Evolutionary conservation across 169 alveolate species (phyloP).

Genomic region (Plasmodium ovale): DNA sequence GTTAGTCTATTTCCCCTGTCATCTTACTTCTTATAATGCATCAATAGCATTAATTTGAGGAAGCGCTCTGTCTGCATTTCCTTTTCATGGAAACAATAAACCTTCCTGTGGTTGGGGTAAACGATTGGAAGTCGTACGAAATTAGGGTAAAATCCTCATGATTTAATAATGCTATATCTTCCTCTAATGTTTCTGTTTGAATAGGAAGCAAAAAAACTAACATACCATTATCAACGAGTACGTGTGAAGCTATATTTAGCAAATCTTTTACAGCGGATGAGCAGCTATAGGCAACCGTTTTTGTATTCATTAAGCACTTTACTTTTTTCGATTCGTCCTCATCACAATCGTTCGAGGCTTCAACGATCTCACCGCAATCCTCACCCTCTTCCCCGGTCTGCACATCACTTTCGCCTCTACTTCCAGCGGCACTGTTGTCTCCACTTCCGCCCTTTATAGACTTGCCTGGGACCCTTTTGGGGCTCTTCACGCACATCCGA

Average conservation of each 20-base stretch:
- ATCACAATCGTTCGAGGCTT: background rate
- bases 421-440: background rate
- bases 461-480: background rate
- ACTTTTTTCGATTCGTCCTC: background rate
- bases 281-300: constrained; percentile 60
- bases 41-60: too few species aligned
- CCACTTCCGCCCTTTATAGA: background rate
- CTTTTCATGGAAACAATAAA: constrained; percentile 73
- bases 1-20: too few species aligned
- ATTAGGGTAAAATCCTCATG: constrained; percentile 69
- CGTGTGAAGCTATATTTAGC: constrained; percentile 78
- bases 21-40: too few species aligned
- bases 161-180: constrained; percentile 59
- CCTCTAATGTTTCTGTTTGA: constrained; percentile 59
- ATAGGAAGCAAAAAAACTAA: constrained; percentile 88
- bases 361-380: background rate
- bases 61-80: too few species aligned
- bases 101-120: constrained; percentile 55
- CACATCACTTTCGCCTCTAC: background rate
- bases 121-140: constrained; percentile 64
- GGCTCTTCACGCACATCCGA: constrained; percentile 19
- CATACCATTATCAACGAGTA: constrained; percentile 85
- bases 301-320: constrained; percentile 11
- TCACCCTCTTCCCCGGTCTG: background rate
- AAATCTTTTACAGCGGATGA: constrained; percentile 64